Evolutionary conservation across 106 monocot species (phyloP).

Genomic region (Allium sativum): DNA sequence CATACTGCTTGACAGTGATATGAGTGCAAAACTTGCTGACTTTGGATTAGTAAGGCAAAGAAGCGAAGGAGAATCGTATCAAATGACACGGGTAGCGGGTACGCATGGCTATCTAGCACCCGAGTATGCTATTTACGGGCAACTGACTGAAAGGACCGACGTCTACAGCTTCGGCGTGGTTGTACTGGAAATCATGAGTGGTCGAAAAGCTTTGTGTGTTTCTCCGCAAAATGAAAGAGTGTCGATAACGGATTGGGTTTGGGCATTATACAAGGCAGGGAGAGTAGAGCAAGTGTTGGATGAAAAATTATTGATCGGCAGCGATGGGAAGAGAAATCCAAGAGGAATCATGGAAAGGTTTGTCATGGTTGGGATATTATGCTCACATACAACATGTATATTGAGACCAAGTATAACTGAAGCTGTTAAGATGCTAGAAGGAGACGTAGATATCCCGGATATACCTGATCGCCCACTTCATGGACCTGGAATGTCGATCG

Average conservation of each 20-base stretch:
- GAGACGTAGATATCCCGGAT: constrained; percentile 42
- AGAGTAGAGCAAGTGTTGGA: constrained; percentile 47
- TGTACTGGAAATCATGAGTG: constrained; percentile 72
- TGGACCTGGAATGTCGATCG: constrained; percentile 9
- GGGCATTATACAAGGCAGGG: constrained; percentile 60
- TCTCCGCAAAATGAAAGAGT: constrained; percentile 22
- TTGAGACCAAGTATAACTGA: constrained; percentile 60
- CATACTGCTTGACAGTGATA: constrained; percentile 62
- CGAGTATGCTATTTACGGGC: constrained; percentile 91
- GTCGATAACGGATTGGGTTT: constrained; percentile 79
- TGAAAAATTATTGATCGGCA: constrained; percentile 7
- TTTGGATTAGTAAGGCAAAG: constrained; percentile 59
- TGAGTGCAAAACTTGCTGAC: constrained; percentile 65
- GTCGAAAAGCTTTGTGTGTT: constrained; percentile 55
- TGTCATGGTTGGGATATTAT: constrained; percentile 60
- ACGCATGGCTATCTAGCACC: constrained; percentile 74
- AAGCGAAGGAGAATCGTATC: constrained; percentile 57
- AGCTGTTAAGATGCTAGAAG: constrained; percentile 72
- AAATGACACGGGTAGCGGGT: constrained; percentile 64
- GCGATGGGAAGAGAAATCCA: constrained; percentile 10
- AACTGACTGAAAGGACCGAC: constrained; percentile 92
- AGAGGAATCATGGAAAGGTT: constrained; percentile 68
- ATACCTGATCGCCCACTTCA: constrained; percentile 52
- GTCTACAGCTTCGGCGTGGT: constrained; percentile 88
- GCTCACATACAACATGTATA: constrained; percentile 61